These are phyloP conservation scores for Saprolegnia parasitica DNA, from an alignment of 352 stramenopile genomes.

Conservation along the genomic window DNA sequence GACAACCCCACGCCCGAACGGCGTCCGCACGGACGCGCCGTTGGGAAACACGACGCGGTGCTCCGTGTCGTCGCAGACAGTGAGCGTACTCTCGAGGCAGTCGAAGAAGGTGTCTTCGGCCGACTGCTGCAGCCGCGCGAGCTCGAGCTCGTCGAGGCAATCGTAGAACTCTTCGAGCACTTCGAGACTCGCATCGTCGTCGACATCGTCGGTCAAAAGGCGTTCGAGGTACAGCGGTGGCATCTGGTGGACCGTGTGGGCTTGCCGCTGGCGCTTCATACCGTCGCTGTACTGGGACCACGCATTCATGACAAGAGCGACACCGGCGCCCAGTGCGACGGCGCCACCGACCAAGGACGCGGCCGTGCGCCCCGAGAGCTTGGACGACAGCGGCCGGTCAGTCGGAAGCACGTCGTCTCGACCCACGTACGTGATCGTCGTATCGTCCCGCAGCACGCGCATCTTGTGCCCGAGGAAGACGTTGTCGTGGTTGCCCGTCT, in stretches of 20 bases:
- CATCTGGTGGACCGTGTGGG: constrained; percentile 69
- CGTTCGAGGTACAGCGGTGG: constrained; percentile 56
- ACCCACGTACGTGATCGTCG: constrained; percentile 72
- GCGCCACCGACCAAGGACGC: constrained; percentile 51
- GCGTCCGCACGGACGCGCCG: constrained; percentile 53
- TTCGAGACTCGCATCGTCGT: constrained; percentile 18
- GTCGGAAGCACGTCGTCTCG: constrained; percentile 66
- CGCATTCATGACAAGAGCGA: constrained; percentile 69
- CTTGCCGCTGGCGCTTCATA: constrained; percentile 53
- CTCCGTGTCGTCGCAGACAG: constrained; percentile 30
- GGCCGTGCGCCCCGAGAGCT: constrained; percentile 29
- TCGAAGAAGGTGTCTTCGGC: constrained; percentile 85
- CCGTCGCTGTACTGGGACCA: constrained; percentile 80
- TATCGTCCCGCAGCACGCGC: constrained; percentile 55
- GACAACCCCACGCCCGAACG: constrained; percentile 50
- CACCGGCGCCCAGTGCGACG: constrained; percentile 67
- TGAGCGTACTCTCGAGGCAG: constrained; percentile 61
- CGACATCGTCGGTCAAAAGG: constrained; percentile 47
- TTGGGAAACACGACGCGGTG: constrained; percentile 42
- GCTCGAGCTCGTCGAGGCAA: constrained; percentile 55
- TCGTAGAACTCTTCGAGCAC: constrained; percentile 85
- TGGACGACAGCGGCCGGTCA: constrained; percentile 33
- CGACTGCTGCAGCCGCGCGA: constrained; percentile 49
- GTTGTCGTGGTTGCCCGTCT: constrained; percentile 79
- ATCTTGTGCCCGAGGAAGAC: constrained; percentile 68